A percentile compares a stretch with the other conserved stretches of the same genome.
Evolutionary conservation across 345 rosid species (phyloP).

Genomic region (Mallotus nudiflorus): DNA sequence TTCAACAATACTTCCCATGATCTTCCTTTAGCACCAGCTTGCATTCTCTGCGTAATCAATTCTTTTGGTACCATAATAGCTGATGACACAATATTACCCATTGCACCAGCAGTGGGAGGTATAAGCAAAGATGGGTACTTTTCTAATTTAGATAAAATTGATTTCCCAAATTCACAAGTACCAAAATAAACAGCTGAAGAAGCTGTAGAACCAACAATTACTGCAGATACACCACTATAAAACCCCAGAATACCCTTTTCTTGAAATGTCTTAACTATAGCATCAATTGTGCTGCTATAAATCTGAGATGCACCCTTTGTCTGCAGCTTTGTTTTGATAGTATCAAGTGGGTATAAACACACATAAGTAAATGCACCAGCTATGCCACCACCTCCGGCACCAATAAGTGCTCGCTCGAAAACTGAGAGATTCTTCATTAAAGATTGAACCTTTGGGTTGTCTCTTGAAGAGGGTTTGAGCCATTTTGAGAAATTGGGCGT

Average conservation of each 20-base stretch:
- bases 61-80: constrained; percentile 96
- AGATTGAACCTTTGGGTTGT: constrained; percentile 45
- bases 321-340: constrained; percentile 88
- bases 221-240: constrained; percentile 90
- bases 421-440: constrained; percentile 69
- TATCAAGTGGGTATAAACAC: constrained; percentile 80
- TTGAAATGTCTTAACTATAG: constrained; percentile 69
- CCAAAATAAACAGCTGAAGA: constrained; percentile 93
- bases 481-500: constrained; percentile 35
- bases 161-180: constrained; percentile 94
- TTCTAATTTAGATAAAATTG: constrained; percentile 59
- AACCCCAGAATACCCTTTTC: constrained; percentile 79
- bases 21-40: constrained; percentile 80
- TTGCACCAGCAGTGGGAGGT: constrained; percentile 95
- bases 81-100: constrained; percentile 91
- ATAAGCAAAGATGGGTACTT: constrained; percentile 67
- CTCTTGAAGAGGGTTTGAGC: constrained; percentile 49
- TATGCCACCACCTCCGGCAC: constrained; percentile 82
- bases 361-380: constrained; percentile 94
- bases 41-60: constrained; percentile 89
- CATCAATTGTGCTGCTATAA: constrained; percentile 66
- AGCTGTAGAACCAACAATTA: constrained; percentile 82
- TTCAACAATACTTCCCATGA: constrained; percentile 73
- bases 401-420: constrained; percentile 75
- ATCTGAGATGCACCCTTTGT: constrained; percentile 81